Conservation (phyloP, 2,329 filamentous ascomycete genomes). For the Sordariomycetes sp. region DNA sequence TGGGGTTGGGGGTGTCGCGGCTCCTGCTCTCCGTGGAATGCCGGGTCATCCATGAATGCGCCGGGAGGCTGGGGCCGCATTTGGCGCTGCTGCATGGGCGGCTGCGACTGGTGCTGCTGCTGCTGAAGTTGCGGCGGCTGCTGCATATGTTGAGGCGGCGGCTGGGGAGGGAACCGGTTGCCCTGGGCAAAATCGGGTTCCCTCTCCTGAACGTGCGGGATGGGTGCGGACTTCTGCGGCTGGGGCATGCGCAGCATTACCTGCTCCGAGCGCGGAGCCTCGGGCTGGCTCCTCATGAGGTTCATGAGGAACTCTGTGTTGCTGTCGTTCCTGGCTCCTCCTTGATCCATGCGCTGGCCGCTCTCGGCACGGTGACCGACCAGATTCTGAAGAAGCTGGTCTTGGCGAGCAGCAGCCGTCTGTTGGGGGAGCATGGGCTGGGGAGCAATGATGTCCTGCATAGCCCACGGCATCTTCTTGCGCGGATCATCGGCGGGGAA, state of each 20-base stretch:
- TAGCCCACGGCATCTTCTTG: constrained; percentile 5
- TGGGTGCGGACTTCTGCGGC: constrained; percentile 36
- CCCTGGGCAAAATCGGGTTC: constrained; percentile 31
- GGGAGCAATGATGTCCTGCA: constrained; percentile 43
- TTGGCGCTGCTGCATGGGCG: constrained; percentile 20
- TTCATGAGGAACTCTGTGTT: constrained; percentile 81
- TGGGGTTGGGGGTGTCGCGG: constrained; percentile 43
- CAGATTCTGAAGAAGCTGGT: constrained; percentile 52
- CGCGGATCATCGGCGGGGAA: constrained; percentile 9
- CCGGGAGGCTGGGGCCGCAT: constrained; percentile 36
- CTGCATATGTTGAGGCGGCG: constrained; percentile 7
- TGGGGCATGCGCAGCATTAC: constrained; percentile 38
- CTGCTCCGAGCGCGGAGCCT: constrained; percentile 38
- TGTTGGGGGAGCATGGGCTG: constrained; percentile 36
- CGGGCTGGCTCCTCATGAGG: constrained; percentile 54
- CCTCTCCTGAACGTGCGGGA: constrained; percentile 34
- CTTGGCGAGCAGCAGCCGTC: constrained; percentile 35
- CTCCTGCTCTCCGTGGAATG: constrained; percentile 37
- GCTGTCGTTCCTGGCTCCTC: constrained; percentile 36
- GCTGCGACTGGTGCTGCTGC: constrained; percentile 15
- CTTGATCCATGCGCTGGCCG: constrained; percentile 33
- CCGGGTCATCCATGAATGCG: constrained; percentile 37
- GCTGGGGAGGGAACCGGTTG: constrained; percentile 15
- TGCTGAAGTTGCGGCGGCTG: constrained; percentile 24
- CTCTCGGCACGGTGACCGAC: constrained; percentile 43